Percentiles rank a stretch among this genome's conserved stretches.
These are phyloP conservation scores for Backusella australiensis DNA, from an alignment of 192 early-diverging fungal genomes.

Conservation along the genomic window DNA sequence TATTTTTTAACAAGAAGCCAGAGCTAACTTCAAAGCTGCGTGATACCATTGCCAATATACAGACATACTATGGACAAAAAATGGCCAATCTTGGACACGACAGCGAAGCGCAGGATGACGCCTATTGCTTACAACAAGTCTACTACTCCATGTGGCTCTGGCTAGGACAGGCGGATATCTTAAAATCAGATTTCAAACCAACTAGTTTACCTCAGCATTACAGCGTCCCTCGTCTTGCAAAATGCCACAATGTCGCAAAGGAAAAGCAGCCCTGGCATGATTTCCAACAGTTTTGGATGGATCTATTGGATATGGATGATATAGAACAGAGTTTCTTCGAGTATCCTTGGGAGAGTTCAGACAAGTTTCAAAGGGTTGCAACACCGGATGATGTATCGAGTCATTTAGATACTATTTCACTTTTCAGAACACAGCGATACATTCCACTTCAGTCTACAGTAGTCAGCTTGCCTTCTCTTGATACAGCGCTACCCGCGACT, in stretches of 20 bases:
- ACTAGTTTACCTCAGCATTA: slow-evolving; percentile 35
- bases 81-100: neutral
- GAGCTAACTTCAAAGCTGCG: slow-evolving; percentile 35
- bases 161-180: slow-evolving; percentile 37
- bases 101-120: neutral
- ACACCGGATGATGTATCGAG: neutral
- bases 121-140: slow-evolving; percentile 37
- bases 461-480: neutral
- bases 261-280: slow-evolving; percentile 29
- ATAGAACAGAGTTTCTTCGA: neutral
- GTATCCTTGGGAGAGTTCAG: slow-evolving; percentile 20
- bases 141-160: slow-evolving; percentile 50
- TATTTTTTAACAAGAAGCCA: slow-evolving; percentile 39
- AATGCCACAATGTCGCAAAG: slow-evolving; percentile 21
- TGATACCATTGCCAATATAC: slow-evolving; percentile 37
- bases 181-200: slow-evolving; percentile 13
- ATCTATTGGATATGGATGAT: slow-evolving; percentile 25
- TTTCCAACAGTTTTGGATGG: slow-evolving; percentile 34
- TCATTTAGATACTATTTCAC: neutral
- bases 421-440: neutral
- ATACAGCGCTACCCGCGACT: neutral
- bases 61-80: slow-evolving; percentile 36
- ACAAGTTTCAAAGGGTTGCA: neutral
- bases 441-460: neutral
- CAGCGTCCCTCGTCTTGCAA: slow-evolving; percentile 18